Evolutionary conservation across 2,329 filamentous ascomycete species (phyloP), one percentile per base, ranked within the genome.

Genomic region (Nigrospora osmanthi): DNA sequence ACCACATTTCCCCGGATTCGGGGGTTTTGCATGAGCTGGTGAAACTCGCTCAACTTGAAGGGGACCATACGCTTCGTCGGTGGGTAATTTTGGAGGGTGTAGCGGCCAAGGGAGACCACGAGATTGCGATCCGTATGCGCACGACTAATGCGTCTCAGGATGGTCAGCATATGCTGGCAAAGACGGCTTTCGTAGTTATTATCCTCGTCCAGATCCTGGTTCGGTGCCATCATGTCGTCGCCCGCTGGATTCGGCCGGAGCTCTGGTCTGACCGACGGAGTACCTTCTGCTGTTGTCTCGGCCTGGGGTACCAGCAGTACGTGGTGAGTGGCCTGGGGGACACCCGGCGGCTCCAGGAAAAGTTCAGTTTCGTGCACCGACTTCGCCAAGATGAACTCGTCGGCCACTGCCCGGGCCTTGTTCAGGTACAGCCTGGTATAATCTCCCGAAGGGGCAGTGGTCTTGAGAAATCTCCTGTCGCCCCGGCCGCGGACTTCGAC

Each of bases 371-470:
- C 39, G 23, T 28, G 23, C 23, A 45, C 40, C n/a, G 36, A 37
- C 23, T 46, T 43, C 32, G 43, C 43, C 14, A 31, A 38, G 13
- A 45, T 40, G 35, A 48, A 38, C 16, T 48, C 38, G 17, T 45
- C 40, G 11, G 47, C 34, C 31, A 38, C 15, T 4, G 36, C 40
- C 3, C 35, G 38, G 36, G 47, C 47, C 40, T 40, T 38, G 10
- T 42, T 30, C n/a, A 48, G 13, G 34, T 30, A 42, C n/a, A 13
- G 14, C 13, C n/a, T n/a, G 11, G 38, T 34, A 11, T 37, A 34
- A 12, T 36, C 33, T 13, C 35, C 28, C 10, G 43, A 45, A 9
- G 43, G 43, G 12, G 43, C 37, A 28, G 23, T 28, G 23, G 23
- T 28, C 23, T 28, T 28, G 23, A 28, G 23, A 28, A 28, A 28